These are phyloP conservation scores for Candida sp. DNA, from an alignment of 1,139 yeast species.

Conservation along the genomic window DNA sequence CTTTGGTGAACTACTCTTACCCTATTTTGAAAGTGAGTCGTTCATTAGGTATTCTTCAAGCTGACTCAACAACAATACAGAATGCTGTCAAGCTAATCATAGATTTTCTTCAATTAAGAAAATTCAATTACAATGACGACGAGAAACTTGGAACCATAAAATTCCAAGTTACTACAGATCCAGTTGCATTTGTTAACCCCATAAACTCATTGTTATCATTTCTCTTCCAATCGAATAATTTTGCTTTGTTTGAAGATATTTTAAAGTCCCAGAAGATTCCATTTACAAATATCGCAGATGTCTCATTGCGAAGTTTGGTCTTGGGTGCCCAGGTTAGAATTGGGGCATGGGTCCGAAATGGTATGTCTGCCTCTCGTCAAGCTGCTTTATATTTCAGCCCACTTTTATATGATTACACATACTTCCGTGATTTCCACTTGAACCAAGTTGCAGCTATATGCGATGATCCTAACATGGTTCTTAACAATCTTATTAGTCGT, in stretches of 20 bases:
- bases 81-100: constrained; percentile 18
- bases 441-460: constrained; percentile 51
- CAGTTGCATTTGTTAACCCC: constrained; percentile 58
- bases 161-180: constrained; percentile 46
- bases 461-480: constrained; percentile 40
- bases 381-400: constrained; percentile 33
- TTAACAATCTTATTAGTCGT: constrained; percentile 50
- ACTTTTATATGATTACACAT: constrained; percentile 33
- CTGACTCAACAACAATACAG: constrained; percentile 15
- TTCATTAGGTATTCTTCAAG: constrained; percentile 34
- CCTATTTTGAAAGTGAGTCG: constrained; percentile 46
- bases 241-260: constrained; percentile 13
- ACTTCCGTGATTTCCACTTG: constrained; percentile 50
- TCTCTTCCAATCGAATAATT: constrained; percentile 30
- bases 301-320: constrained; percentile 59
- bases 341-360: constrained; percentile 92
- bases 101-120: constrained; percentile 18
- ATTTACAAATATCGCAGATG: constrained; percentile 48
- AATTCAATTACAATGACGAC: constrained; percentile 16
- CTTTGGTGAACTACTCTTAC: constrained; percentile 45
- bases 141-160: constrained; percentile 35
- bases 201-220: constrained; percentile 51
- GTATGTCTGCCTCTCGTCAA: constrained; percentile 50
- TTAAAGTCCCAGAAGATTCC: constrained; percentile 17
- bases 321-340: constrained; percentile 72